Percentiles rank a stretch among this genome's conserved stretches.
Conservation (phyloP, 108 stramenopile genomes). For the Cyclotella sp. region DNA sequence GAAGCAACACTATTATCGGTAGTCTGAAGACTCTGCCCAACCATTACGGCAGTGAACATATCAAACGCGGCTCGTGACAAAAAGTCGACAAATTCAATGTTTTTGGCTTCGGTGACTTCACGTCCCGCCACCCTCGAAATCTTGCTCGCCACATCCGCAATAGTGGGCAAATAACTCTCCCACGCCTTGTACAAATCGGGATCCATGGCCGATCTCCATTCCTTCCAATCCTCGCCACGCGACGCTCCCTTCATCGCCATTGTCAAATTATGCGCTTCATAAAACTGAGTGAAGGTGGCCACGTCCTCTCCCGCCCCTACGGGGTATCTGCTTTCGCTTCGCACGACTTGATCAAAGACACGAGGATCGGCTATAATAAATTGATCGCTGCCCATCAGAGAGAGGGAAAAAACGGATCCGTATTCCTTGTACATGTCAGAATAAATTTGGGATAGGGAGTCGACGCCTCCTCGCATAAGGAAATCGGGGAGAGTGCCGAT, state of each 20-base stretch:
- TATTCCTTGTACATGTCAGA: slow-evolving; percentile 31
- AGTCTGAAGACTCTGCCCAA: slow-evolving; percentile 27
- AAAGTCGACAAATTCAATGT: slow-evolving; percentile 31
- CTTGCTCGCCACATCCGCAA: slow-evolving; percentile 7
- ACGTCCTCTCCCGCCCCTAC: slow-evolving; percentile 17
- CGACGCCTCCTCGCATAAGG: slow-evolving; percentile 27
- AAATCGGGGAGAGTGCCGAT: slow-evolving; percentile 45
- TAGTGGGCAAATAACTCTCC: slow-evolving; percentile 29
- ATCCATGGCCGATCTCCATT: slow-evolving; percentile 25
- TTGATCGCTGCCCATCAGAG: slow-evolving; percentile 3
- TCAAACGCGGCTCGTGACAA: slow-evolving; percentile 35
- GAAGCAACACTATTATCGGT: slow-evolving; percentile 13
- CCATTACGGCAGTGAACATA: slow-evolving; percentile 39
- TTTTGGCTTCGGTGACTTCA: slow-evolving; percentile 13
- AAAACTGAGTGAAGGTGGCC: slow-evolving; percentile 26
- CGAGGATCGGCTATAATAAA: slow-evolving; percentile 20
- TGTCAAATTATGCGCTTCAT: slow-evolving; percentile 34
- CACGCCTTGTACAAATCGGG: slow-evolving; percentile 24
- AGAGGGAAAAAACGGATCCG: slow-evolving; percentile 22
- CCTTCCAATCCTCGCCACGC: slow-evolving; percentile 27
- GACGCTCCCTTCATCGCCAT: slow-evolving; percentile 22
- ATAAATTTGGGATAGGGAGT: slow-evolving; percentile 27
- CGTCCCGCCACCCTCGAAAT: slow-evolving; percentile 18
- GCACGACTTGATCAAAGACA: slow-evolving; percentile 12
- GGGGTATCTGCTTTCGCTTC: slow-evolving; percentile 28